Evolutionary conservation across 331 rosid genomes (phyloP).

Genomic region (Pyrus hybrid): DNA sequence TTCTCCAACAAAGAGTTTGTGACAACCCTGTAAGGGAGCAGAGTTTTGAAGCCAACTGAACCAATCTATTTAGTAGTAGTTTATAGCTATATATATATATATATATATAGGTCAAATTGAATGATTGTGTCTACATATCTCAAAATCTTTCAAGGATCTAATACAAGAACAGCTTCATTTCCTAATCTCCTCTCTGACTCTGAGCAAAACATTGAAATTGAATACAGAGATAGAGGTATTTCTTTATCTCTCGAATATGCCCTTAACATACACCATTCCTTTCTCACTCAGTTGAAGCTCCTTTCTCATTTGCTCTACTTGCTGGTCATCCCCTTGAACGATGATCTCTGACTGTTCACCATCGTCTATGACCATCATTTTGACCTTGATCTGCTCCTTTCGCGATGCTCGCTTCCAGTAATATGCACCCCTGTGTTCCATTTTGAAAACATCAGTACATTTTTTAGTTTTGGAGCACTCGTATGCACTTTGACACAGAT

Average conservation of each 20-base stretch:
- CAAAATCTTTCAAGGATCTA: neutral
- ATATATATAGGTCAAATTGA: neutral
- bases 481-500: neutral
- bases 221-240: neutral
- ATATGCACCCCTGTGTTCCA: slow-evolving; percentile 49
- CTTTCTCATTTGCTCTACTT: slow-evolving; percentile 73
- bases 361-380: slow-evolving; percentile 48
- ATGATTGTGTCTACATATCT: neutral
- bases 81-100: neutral
- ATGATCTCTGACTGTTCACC: slow-evolving; percentile 45
- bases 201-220: neutral
- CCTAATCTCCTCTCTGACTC: neutral
- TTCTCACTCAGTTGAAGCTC: slow-evolving; percentile 70
- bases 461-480: neutral
- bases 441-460: neutral
- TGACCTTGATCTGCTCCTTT: slow-evolving; percentile 80
- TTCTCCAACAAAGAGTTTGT: no score
- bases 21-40: neutral
- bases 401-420: slow-evolving; percentile 77
- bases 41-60: neutral
- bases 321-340: slow-evolving; percentile 90
- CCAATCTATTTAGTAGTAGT: neutral
- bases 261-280: slow-evolving; percentile 63
- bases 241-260: slow-evolving; percentile 40
- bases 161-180: neutral